Evolutionary conservation across 2,329 filamentous ascomycete species (phyloP).

Genomic region (Talaromyces pinophilus): DNA sequence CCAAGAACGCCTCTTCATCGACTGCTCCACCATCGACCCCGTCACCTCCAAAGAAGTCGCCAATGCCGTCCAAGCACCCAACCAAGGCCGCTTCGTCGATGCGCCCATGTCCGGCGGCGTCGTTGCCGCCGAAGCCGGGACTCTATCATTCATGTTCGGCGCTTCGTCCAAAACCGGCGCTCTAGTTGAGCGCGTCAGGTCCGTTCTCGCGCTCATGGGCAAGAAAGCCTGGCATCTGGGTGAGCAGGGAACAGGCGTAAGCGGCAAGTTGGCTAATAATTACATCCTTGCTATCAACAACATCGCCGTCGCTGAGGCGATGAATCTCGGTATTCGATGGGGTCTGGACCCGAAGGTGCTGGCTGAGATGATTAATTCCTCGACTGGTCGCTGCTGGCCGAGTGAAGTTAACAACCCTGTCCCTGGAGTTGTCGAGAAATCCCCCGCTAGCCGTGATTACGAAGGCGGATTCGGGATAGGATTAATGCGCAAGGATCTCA

Average conservation of each 20-base stretch:
- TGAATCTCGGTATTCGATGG: constrained; percentile 66
- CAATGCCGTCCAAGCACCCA: constrained; percentile 64
- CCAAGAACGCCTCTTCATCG: constrained; percentile 78
- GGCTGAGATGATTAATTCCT: constrained; percentile 85
- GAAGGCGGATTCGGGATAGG: constrained; percentile 73
- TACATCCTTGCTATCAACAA: constrained; percentile 95
- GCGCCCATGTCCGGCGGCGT: constrained; percentile 97
- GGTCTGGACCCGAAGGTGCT: constrained; percentile 67
- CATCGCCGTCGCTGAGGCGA: constrained; percentile 67
- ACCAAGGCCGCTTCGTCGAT: constrained; percentile 79
- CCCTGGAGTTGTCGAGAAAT: constrained; percentile 73
- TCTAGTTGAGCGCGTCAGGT: constrained; percentile 65
- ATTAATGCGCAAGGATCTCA: constrained; percentile 79
- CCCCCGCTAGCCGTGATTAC: constrained; percentile 76
- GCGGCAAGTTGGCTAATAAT: constrained; percentile 95
- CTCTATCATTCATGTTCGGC: constrained; percentile 95
- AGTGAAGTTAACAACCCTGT: constrained; percentile 96
- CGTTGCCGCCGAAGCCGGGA: constrained; percentile 82
- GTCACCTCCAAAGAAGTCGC: constrained; percentile 79
- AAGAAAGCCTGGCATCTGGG: constrained; percentile 84
- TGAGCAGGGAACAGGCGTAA: constrained; percentile 77
- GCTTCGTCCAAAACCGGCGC: constrained; percentile 54
- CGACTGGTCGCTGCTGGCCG: constrained; percentile 94
- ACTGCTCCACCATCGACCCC: constrained; percentile 95
- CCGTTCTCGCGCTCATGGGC: constrained; percentile 79